Evolutionary conservation across 805 yeast genomes (phyloP), one percentile per base, ranked within the genome.

Genomic region (Candida tallmaniae): DNA sequence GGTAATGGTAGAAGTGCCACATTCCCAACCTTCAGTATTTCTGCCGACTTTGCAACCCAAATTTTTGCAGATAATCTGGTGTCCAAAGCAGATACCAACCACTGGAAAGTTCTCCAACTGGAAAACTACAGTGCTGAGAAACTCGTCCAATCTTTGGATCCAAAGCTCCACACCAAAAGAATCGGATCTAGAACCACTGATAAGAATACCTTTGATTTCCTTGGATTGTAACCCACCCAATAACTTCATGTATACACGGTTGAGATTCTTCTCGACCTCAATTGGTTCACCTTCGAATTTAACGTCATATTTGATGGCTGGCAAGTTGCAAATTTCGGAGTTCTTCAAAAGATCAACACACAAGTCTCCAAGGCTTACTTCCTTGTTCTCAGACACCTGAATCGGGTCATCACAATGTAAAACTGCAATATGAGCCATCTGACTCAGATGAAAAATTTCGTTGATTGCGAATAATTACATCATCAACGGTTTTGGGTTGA

Each of bases 31-130:
- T 7, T 52, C 35, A 5, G 45, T 30, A 52, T 77, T 83, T 38
- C 76, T 62, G 8, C 60, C 73, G 3, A 83, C 83, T 29, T 56
- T 58, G 16, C 74, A 72, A 2, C 86, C 90, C 29, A 84, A 54
- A 5, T 83, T 77, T 34, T 81, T 71, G 1, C 78, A 80, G 11
- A 87, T 55, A 16, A 85, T 68, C 53, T 87, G 96, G 56, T 88
- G 96, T 5, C 96, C 96, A 53, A 86, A 87, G 56, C 96, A 87
- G 27, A 87, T 63, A 3, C 95, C 94, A 5, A 75, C 70, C 4
- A 78, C 38, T 2, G 83, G 81, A 39, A 50, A 39, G 18, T 38
- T 27, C 6, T 29, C 23, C 21, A 39, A 19, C 10, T 32, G 23
- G 17, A 43, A 47, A 5, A 54, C 36, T 4, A 40, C 39, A 17